Conservation (phyloP, 176 grass and related monocot species). For the Eragrostis nindensis region DNA sequence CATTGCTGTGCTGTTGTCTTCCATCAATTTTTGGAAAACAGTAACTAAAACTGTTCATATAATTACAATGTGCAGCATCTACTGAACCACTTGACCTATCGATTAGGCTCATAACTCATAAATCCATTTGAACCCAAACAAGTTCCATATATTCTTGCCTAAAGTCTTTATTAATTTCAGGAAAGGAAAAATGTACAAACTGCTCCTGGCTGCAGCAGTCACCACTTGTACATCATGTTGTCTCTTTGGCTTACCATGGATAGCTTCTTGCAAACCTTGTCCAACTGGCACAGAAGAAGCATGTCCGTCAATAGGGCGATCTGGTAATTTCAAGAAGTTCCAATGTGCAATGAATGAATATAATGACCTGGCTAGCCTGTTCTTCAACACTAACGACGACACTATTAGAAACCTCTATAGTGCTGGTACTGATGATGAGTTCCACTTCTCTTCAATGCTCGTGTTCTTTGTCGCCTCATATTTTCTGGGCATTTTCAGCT, state of each 20-base stretch:
- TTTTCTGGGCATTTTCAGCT: slow-evolving; percentile 94
- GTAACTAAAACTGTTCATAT: background rate
- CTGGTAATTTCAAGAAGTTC: slow-evolving; percentile 96
- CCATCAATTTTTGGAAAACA: background rate
- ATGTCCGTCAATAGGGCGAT: slow-evolving; percentile 92
- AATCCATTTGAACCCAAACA: slow-evolving; percentile 14
- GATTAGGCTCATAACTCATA: background rate
- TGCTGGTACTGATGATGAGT: slow-evolving; percentile 73
- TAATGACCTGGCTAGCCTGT: slow-evolving; percentile 93
- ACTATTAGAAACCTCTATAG: slow-evolving; percentile 93
- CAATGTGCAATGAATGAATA: slow-evolving; percentile 77
- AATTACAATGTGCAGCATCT: background rate
- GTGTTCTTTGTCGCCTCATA: slow-evolving; percentile 79
- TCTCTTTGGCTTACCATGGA: slow-evolving; percentile 86
- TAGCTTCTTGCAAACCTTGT: slow-evolving; percentile 83
- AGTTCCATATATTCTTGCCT: slow-evolving; percentile 13
- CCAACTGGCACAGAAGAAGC: slow-evolving; percentile 62
- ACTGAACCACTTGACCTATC: slow-evolving; percentile 18
- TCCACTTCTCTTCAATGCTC: slow-evolving; percentile 72
- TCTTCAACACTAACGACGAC: slow-evolving; percentile 95
- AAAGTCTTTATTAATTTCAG: slow-evolving; percentile 58
- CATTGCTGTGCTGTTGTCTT: slow-evolving; percentile 14
- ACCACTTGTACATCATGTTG: slow-evolving; percentile 81
- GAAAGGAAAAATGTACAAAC: slow-evolving; percentile 71
- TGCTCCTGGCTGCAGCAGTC: slow-evolving; percentile 75